phyloP scores from a whole-genome alignment of 2,329 filamentous ascomycete genomes.

The Alternaria triticimaculans region DNA sequence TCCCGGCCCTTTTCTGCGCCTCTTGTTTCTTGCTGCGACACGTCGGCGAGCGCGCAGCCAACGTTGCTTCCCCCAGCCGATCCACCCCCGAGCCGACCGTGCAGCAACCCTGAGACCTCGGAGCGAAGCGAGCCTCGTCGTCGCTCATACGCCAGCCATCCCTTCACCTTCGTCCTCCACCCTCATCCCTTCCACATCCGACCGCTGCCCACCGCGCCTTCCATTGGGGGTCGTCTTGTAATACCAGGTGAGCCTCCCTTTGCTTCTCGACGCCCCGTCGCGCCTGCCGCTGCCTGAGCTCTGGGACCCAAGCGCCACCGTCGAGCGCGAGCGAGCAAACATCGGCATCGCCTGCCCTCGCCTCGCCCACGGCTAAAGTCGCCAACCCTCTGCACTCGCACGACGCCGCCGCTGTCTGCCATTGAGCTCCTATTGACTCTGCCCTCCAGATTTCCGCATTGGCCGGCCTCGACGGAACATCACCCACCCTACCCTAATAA shows the following conservation, averaged over 20 bases:
- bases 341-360: conserved; percentile 8
- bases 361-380: conserved; percentile 6
- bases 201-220: conserved; percentile 5
- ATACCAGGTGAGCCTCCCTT: conserved; percentile 39
- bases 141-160: conserved; percentile 36
- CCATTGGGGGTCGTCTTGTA: conserved; percentile 22
- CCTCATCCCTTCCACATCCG: conserved; percentile 10
- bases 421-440: conserved; percentile 14
- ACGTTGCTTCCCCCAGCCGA: conserved; percentile 21
- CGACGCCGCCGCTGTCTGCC: not conserved
- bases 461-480: conserved; percentile 44
- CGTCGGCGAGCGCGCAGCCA: conserved; percentile 22
- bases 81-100: conserved; percentile 35
- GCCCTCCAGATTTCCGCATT: conserved; percentile 39
- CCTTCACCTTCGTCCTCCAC: conserved; percentile 26
- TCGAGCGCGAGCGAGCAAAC: conserved; percentile 9
- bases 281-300: conserved; percentile 11
- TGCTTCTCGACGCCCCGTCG: not conserved
- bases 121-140: conserved; percentile 40
- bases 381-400: conserved; percentile 2
- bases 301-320: conserved; percentile 13
- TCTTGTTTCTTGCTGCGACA: conserved; percentile 35
- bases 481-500: conserved; percentile 39
- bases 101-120: conserved; percentile 36
- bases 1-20: conserved; percentile 18